Percentiles rank a stretch among this genome's conserved stretches.
These are phyloP conservation scores for Tuber melanosporum DNA, from an alignment of 495 filamentous ascomycete species.

Conservation along the genomic window DNA sequence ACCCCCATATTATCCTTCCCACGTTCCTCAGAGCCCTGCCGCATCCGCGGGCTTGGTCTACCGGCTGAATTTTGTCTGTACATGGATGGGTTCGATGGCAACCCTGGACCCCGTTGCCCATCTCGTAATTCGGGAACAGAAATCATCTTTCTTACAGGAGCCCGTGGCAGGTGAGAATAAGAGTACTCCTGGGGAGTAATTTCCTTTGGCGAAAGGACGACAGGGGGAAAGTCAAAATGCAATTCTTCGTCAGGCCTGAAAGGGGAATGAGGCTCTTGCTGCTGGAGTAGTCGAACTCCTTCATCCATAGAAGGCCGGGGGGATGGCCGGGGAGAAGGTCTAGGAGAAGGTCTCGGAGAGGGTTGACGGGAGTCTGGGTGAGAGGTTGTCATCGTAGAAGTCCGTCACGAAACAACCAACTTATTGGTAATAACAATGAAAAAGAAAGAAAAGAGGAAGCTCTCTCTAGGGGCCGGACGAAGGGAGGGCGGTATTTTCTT, in stretches of 20 bases:
- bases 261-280: slow-evolving; percentile 34
- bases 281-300: slow-evolving; percentile 29
- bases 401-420: background rate
- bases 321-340: slow-evolving; percentile 28
- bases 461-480: slow-evolving; percentile 27
- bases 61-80: slow-evolving; percentile 35
- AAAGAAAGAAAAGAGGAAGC: slow-evolving; percentile 27
- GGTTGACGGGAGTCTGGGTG: background rate
- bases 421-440: slow-evolving; percentile 28
- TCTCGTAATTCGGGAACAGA: slow-evolving; percentile 34
- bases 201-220: slow-evolving; percentile 20
- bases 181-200: slow-evolving; percentile 25
- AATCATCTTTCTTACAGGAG: slow-evolving; percentile 34
- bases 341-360: background rate
- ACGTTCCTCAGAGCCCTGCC: slow-evolving; percentile 17
- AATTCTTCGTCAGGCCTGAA: slow-evolving; percentile 34
- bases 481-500: background rate
- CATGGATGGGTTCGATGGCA: slow-evolving; percentile 21
- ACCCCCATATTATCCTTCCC: slow-evolving; percentile 25
- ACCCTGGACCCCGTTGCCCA: slow-evolving; percentile 10
- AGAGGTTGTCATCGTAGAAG: slow-evolving; percentile 1
- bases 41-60: slow-evolving; percentile 21
- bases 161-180: slow-evolving; percentile 28
- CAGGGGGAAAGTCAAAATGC: slow-evolving; percentile 35
- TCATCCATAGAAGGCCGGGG: slow-evolving; percentile 35